Evolutionary conservation across 1,139 yeast species (phyloP).

Genomic region (Komagataea norvegica): DNA sequence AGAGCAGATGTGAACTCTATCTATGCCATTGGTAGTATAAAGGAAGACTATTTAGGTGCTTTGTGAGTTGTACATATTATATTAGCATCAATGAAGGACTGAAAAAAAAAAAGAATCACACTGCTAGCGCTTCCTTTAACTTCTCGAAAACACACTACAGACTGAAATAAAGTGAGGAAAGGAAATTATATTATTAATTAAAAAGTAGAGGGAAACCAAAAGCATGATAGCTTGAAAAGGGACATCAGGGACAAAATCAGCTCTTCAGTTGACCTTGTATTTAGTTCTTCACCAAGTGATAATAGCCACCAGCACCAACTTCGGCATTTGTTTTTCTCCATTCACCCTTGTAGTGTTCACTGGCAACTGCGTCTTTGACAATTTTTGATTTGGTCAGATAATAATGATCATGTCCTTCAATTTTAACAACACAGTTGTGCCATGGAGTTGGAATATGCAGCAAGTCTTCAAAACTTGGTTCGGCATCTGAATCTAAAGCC

Average conservation of each 20-base stretch:
- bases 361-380: conserved; percentile 31
- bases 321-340: conserved; percentile 29
- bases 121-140: too few relatives aligned
- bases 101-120: not conserved
- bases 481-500: conserved; percentile 33
- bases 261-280: too few relatives aligned
- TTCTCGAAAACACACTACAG: too few relatives aligned
- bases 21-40: conserved; percentile 95
- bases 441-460: conserved; percentile 65
- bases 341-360: conserved; percentile 29
- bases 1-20: conserved; percentile 96
- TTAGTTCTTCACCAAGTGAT: conserved; percentile 3
- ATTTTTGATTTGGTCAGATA: conserved; percentile 33
- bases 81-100: conserved; percentile 5
- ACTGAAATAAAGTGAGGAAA: too few relatives aligned
- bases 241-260: too few relatives aligned
- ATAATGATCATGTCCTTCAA: conserved; percentile 29
- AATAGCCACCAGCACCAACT: conserved; percentile 32
- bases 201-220: too few relatives aligned
- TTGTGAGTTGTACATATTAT: conserved; percentile 16
- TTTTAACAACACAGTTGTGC: conserved; percentile 52
- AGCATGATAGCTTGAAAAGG: too few relatives aligned
- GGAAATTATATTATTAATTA: too few relatives aligned
- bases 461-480: conserved; percentile 40
- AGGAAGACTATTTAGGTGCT: conserved; percentile 95